Evolutionary conservation across 768 basidiomycete genomes (phyloP), one percentile per base, ranked within the genome.

Genomic region (Paxillus ammoniavirescens): DNA sequence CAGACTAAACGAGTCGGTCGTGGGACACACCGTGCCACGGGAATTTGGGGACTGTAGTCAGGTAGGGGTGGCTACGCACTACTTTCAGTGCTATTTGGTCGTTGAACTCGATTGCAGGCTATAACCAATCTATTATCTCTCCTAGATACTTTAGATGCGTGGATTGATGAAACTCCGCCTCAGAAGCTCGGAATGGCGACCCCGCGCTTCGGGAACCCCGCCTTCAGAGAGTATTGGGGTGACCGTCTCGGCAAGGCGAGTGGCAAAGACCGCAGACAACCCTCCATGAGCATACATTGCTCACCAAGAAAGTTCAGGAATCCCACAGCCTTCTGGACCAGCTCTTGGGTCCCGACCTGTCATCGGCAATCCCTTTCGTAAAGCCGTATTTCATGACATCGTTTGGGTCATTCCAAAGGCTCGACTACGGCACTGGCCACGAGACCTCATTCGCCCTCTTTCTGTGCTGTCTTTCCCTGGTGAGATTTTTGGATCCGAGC

Each of bases 391-490:
- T 98, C 30, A 61, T 89, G 50, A 77, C 83, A 3, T 87, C 93
- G 1, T 98, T 98, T 68, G 97, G 97, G 8, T 93, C 90, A 4
- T 89, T 92, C 62, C 79, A 81, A 12, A 83, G 97, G 50, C 84
- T 98, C 74, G 97, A 99, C 75, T 98, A 98, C 65, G 96, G 97
- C 1, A 93, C 92, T 4, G 97, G 97, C 1, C 97, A 99, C 63
- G 97, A 98, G 74, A 81, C 92, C 0, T 87, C 90, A 0, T 98
- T 97, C 65, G 82, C 81, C 7, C 73, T 95, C 15, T 89, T 92
- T 55, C 77, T 98, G 8, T 76, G 89, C 12, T 81, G 80, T 56
- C 76, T 93, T 50, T 77, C 82, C n/a, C 82, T 91, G 36, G 68
- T 86, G 30, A 81, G 89, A 7, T 82, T 88, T 61, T 75, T 88